Evolutionary conservation across 2,329 filamentous ascomycete species (phyloP).

Genomic region (Curvularia eragrostidis): DNA sequence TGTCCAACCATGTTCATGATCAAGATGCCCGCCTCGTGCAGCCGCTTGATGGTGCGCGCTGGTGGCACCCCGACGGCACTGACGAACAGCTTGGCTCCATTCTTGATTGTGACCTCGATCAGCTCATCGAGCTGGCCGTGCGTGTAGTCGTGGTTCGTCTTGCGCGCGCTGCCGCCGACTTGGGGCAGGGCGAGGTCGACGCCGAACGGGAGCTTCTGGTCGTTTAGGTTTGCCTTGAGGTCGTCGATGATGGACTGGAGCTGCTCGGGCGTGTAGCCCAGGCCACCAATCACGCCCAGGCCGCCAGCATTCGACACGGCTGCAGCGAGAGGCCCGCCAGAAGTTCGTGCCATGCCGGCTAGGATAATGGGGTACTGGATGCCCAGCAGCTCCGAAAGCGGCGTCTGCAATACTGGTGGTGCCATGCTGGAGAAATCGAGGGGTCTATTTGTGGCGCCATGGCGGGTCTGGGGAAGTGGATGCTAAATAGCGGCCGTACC

Average conservation of each 20-base stretch:
- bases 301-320: constrained; percentile 79
- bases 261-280: constrained; percentile 65
- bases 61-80: constrained; percentile 88
- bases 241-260: constrained; percentile 83
- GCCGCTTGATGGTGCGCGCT: constrained; percentile 70
- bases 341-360: constrained; percentile 88
- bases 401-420: constrained; percentile 45
- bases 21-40: constrained; percentile 80
- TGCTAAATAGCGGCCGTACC: constrained; percentile 35
- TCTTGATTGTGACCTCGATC: constrained; percentile 83
- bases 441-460: constrained; percentile 16
- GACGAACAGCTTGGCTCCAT: constrained; percentile 85
- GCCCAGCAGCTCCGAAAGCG: constrained; percentile 66
- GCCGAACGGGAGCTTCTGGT: constrained; percentile 79
- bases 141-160: constrained; percentile 97
- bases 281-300: constrained; percentile 65
- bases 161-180: constrained; percentile 80
- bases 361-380: constrained; percentile 91
- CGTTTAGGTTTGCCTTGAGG: constrained; percentile 75
- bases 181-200: constrained; percentile 92
- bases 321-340: constrained; percentile 49
- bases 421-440: constrained; percentile 35
- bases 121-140: constrained; percentile 86
- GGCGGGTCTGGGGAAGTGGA: constrained; percentile 29
- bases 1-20: constrained; percentile 99